Percentiles rank a stretch among this genome's conserved stretches.
These are phyloP conservation scores for Curvularia hawaiiensis DNA, from an alignment of 2,329 filamentous ascomycete genomes.

Conservation along the genomic window DNA sequence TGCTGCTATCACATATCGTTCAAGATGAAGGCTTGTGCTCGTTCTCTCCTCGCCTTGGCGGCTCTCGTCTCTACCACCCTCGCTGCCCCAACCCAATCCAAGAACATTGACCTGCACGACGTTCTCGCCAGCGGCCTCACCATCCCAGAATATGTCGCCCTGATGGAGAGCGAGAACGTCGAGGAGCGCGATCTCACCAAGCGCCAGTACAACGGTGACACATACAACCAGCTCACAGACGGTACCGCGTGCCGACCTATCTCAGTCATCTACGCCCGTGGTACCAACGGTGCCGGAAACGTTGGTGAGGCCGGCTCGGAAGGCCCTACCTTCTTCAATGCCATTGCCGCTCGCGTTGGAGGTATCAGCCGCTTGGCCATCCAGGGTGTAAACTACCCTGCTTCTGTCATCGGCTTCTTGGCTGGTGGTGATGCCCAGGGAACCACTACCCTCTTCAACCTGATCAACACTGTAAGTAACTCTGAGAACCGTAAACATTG, in stretches of 20 bases:
- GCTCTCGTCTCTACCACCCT: constrained; percentile 22
- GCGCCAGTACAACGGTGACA: constrained; percentile 30
- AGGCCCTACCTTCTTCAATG: constrained; percentile 56
- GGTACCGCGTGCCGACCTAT: constrained; percentile 50
- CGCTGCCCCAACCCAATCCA: constrained; percentile 24
- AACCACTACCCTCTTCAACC: constrained; percentile 50
- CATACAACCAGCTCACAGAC: constrained; percentile 41
- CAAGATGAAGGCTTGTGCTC: constrained; percentile 29
- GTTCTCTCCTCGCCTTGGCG: constrained; percentile 25
- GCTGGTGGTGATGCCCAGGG: constrained; percentile 53
- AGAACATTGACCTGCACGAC: constrained; percentile 35
- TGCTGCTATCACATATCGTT: not conserved
- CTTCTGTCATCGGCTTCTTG: constrained; percentile 51
- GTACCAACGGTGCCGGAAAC: constrained; percentile 59
- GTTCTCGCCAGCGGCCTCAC: constrained; percentile 31
- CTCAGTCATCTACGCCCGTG: constrained; percentile 62
- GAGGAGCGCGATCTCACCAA: constrained; percentile 20
- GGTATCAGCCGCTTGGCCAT: constrained; percentile 51
- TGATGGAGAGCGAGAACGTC: constrained; percentile 24
- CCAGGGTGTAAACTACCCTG: constrained; percentile 62
- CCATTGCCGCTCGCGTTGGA: constrained; percentile 50
- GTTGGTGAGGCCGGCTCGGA: constrained; percentile 54
- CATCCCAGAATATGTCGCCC: constrained; percentile 29
- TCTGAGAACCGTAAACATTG: constrained; percentile 6
- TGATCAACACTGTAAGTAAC: constrained; percentile 39